phyloP scores from a whole-genome alignment of 2,329 filamentous ascomycete species.

The Phoma herbarum region DNA sequence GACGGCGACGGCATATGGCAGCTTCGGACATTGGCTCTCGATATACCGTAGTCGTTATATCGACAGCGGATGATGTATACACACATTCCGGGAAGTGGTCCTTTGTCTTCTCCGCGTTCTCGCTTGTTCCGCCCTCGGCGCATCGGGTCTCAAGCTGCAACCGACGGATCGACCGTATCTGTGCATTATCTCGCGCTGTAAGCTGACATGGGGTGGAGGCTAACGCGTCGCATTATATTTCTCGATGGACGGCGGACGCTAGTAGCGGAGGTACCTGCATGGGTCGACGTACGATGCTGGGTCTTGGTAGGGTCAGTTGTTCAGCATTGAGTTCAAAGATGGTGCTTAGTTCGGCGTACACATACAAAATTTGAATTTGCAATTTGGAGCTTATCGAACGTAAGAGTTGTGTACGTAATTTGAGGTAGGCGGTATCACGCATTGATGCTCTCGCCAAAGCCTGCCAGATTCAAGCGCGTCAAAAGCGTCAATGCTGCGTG shows the following conservation, averaged over 20 bases:
- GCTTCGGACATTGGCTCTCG: not conserved
- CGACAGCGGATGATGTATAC: too few species aligned
- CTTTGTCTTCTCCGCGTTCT: too few species aligned
- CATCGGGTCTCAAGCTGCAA: not conserved
- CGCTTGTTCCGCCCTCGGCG: not conserved
- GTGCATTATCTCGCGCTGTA: not conserved
- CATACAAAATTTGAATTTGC: not conserved
- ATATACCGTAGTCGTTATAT: not conserved
- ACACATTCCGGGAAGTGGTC: not conserved
- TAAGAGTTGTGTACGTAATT: not conserved
- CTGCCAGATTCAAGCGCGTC: slow-evolving; percentile 2
- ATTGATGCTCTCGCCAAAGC: slow-evolving; percentile 5
- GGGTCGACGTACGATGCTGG: not conserved
- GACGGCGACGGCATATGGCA: not conserved
- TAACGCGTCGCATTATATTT: not conserved
- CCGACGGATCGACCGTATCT: not conserved
- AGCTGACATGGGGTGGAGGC: slow-evolving; percentile 8
- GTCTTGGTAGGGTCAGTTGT: not conserved
- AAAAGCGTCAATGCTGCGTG: slow-evolving; percentile 6
- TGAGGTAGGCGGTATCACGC: not conserved
- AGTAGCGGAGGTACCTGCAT: slow-evolving; percentile 9
- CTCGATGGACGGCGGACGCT: slow-evolving; percentile 7
- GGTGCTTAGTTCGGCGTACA: not conserved
- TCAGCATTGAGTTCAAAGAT: not conserved
- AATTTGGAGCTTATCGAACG: not conserved